phyloP scores from a whole-genome alignment of 495 filamentous ascomycete genomes.

The Aspergillus panamensis region DNA sequence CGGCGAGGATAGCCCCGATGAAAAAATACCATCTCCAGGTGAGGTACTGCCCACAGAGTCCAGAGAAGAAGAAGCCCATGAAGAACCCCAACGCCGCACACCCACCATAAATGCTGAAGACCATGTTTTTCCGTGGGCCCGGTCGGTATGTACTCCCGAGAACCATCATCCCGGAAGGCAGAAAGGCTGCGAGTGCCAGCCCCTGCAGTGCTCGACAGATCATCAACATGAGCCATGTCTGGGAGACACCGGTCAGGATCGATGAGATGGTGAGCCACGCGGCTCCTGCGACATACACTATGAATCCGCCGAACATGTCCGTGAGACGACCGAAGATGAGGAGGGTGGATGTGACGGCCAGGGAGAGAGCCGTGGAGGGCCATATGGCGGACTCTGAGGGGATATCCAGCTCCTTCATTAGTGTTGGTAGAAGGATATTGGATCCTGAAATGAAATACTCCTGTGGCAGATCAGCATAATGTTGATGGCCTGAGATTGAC shows the following conservation, averaged over 20 bases:
- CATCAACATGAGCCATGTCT: slow-evolving; percentile 68
- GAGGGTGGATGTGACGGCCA: slow-evolving; percentile 70
- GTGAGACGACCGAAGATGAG: slow-evolving; percentile 73
- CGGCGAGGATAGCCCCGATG: slow-evolving; percentile 58
- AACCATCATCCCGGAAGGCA: slow-evolving; percentile 76
- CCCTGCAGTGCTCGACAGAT: slow-evolving; percentile 76
- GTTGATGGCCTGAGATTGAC: neutral
- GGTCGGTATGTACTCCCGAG: slow-evolving; percentile 78
- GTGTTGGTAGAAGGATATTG: slow-evolving; percentile 71
- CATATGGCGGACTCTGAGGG: slow-evolving; percentile 63
- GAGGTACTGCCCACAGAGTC: slow-evolving; percentile 59
- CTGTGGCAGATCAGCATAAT: slow-evolving; percentile 14
- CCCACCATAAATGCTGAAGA: slow-evolving; percentile 78
- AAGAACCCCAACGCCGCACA: slow-evolving; percentile 79
- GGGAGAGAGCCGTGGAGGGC: slow-evolving; percentile 75
- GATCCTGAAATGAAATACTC: slow-evolving; percentile 87
- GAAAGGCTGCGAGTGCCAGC: slow-evolving; percentile 70
- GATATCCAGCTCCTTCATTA: slow-evolving; percentile 62
- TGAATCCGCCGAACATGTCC: slow-evolving; percentile 75
- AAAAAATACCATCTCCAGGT: slow-evolving; percentile 80
- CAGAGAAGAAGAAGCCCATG: slow-evolving; percentile 75
- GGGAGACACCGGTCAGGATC: slow-evolving; percentile 68
- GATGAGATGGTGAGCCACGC: slow-evolving; percentile 72
- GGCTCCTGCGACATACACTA: slow-evolving; percentile 63
- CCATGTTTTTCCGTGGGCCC: slow-evolving; percentile 78